A percentile compares a stretch with the other conserved stretches of the same genome.
phyloP scores from a whole-genome alignment of 805 yeast species.

The Metschnikowia santaceciliae region DNA sequence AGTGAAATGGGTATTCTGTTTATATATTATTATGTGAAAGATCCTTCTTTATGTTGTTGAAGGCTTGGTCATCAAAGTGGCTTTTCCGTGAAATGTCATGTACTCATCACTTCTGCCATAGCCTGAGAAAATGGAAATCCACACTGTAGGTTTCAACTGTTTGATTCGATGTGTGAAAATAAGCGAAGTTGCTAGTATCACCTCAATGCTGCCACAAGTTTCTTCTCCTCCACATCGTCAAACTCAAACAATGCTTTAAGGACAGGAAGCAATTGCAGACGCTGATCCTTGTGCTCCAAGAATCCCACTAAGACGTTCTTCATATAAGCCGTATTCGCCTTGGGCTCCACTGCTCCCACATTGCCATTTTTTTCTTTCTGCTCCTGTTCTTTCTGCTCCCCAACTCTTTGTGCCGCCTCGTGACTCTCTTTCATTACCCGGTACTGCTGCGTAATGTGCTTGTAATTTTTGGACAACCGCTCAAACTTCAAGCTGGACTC shows the following conservation, averaged over 20 bases:
- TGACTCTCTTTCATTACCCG: constrained; percentile 37
- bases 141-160: not conserved
- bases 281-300: constrained; percentile 88
- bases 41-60: too few species aligned
- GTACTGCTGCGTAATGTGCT: constrained; percentile 56
- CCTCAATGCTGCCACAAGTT: constrained; percentile 56
- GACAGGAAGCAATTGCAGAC: constrained; percentile 82
- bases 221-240: constrained; percentile 66
- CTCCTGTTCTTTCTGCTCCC: constrained; percentile 9
- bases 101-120: too few species aligned
- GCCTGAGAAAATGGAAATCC: not conserved
- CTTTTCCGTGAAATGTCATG: too few species aligned
- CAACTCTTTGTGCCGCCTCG: not conserved
- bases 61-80: too few species aligned
- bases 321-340: constrained; percentile 63
- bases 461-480: constrained; percentile 66
- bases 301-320: constrained; percentile 90
- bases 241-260: constrained; percentile 69
- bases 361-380: too few species aligned
- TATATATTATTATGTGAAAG: too few species aligned
- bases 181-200: constrained; percentile 6
- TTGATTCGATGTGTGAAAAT: too few species aligned
- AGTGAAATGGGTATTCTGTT: too few species aligned
- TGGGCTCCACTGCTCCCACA: constrained; percentile 19
- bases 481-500: constrained; percentile 67